phyloP scores from a whole-genome alignment of 1,284 basidiomycete species.

The Ustanciosporium gigantosporum region DNA sequence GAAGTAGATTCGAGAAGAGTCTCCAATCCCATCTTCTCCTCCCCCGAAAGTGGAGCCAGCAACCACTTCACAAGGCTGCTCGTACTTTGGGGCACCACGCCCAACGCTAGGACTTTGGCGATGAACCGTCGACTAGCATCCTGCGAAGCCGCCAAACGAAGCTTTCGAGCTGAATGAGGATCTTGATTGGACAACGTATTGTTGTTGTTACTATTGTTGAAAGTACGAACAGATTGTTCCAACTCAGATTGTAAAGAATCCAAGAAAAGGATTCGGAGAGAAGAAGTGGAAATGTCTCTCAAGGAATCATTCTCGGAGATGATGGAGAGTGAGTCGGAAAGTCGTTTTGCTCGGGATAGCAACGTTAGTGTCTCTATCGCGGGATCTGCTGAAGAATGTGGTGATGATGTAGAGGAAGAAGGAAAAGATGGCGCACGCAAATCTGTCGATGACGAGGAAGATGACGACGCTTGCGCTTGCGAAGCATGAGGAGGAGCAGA shows the following conservation, averaged over 20 bases:
- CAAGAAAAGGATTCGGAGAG: constrained; percentile 47
- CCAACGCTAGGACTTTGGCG: constrained; percentile 6
- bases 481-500: constrained; percentile 10
- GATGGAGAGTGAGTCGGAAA: constrained; percentile 39
- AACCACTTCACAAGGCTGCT: constrained; percentile 10
- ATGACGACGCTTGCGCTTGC: background rate
- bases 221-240: constrained; percentile 11
- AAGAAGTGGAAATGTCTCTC: constrained; percentile 45
- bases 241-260: constrained; percentile 35
- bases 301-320: constrained; percentile 44
- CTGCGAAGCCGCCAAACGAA: constrained; percentile 10
- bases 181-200: too few relatives aligned
- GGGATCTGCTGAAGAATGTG: constrained; percentile 11
- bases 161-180: constrained; percentile 10
- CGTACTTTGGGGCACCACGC: constrained; percentile 24
- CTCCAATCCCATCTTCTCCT: constrained; percentile 2
- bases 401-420: constrained; percentile 2
- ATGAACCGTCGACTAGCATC: constrained; percentile 22
- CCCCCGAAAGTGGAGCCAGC: background rate
- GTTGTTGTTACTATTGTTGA: too few relatives aligned
- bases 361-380: constrained; percentile 12
- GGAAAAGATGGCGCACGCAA: constrained; percentile 2
- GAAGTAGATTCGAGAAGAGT: background rate
- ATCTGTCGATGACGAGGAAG: background rate
- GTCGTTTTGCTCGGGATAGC: constrained; percentile 22